Evolutionary conservation across 495 filamentous ascomycete species (phyloP).

Genomic region (Pyrenopolyporus hunteri): DNA sequence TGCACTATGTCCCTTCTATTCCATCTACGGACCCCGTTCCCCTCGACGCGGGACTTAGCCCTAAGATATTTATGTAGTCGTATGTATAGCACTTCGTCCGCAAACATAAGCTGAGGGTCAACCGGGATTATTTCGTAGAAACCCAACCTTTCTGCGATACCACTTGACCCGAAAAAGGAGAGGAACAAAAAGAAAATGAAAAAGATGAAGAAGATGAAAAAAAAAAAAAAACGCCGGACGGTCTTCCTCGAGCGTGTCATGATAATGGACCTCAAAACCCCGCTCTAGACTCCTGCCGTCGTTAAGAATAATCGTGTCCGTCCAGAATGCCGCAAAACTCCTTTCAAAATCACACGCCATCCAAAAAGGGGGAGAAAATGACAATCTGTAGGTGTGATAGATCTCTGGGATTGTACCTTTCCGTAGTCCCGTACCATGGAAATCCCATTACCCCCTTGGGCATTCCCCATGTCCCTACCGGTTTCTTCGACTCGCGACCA

Average conservation of each 20-base stretch:
- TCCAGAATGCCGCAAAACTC: slow-evolving; percentile 30
- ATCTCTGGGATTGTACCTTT: slow-evolving; percentile 15
- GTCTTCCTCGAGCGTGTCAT: slow-evolving; percentile 44
- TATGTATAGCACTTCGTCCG: slow-evolving; percentile 13
- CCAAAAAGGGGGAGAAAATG: slow-evolving; percentile 29
- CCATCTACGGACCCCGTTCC: slow-evolving; percentile 8
- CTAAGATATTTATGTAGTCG: slow-evolving; percentile 13
- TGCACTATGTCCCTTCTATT: slow-evolving; percentile 28
- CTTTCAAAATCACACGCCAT: slow-evolving; percentile 21
- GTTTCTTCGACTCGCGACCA: slow-evolving; percentile 1
- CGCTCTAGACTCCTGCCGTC: slow-evolving; percentile 44
- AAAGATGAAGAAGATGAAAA: slow-evolving; percentile 31
- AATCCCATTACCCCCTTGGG: neutral
- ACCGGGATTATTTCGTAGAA: slow-evolving; percentile 16
- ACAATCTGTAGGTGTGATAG: slow-evolving; percentile 33
- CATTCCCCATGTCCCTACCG: slow-evolving; percentile 8
- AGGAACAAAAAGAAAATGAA: neutral
- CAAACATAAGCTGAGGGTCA: slow-evolving; percentile 2
- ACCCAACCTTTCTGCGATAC: slow-evolving; percentile 19
- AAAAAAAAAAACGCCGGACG: slow-evolving; percentile 35
- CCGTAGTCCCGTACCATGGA: slow-evolving; percentile 10
- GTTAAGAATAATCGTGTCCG: slow-evolving; percentile 25
- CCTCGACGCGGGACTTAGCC: neutral
- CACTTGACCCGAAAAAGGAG: neutral
- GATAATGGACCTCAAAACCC: slow-evolving; percentile 34